Evolutionary conservation across 1,284 basidiomycete species (phyloP), one percentile per base, ranked within the genome.

Genomic region (Somion occarium): DNA sequence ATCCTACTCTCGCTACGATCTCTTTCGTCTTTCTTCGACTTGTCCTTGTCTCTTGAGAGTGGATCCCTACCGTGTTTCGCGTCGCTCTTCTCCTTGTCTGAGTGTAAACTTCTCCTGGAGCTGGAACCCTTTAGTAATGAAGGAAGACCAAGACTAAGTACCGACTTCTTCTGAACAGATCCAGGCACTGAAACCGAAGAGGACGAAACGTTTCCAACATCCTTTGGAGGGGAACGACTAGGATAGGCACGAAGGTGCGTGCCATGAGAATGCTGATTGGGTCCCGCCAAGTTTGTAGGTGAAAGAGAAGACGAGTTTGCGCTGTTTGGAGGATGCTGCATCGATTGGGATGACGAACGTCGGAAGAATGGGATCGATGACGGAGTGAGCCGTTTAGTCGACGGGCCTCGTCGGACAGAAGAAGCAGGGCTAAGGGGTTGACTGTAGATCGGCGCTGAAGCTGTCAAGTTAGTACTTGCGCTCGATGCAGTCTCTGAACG

Each of bases 301-400:
- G 87, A 83, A 11, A 64, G 60, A 1, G 70, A 63, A 12, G 61
- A 57, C 3, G 59, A 59, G 39, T 59, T 55, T 9, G 52, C 50
- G 43, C 51, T 55, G 7, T 61, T 64, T 50, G 67, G 61, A 19
- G 65, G 64, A 11, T 66, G 57, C 56, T 90, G 85, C 73, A 91
- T 85, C 1, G 91, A 93, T 59, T 93, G 89, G 1, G 92, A 94
- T 18, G 93, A 93, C 1, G 92, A 91, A 18, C 94, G 87, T 38
- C 93, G 82, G 75, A 97, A 97, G 72, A 98, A 98, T 1, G 94
- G 95, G 56, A 98, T 97, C 5, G 92, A 91, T 13, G 92, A 95
- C 0, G 94, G 94, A 0, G 94, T 96, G 45, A 94, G 80, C 46
- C 93, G 82, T 64, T 84, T 90, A 12, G 82, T 85, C n/a, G 83